Evolutionary conservation across 2,329 filamentous ascomycete genomes (phyloP), one percentile per base, ranked within the genome.

Genomic region (Spiromastix sp.): DNA sequence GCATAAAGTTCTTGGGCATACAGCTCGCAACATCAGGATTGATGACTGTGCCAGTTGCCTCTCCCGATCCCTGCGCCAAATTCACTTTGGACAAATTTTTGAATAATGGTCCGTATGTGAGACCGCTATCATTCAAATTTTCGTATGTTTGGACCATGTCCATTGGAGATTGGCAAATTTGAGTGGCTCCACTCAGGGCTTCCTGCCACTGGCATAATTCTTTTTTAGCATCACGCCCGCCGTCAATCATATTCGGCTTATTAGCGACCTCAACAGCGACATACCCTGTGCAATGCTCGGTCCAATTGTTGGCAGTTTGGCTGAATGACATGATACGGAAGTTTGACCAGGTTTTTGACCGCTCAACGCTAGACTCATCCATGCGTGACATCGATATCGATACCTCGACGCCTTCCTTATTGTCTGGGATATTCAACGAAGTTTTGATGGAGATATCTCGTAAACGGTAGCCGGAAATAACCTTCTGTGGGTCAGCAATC

Each of bases 1-100:
- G 48, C 27, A 54, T 42, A 38, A 48, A 55, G 2, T 46, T 44
- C 22, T 54, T 52, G n/a, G 57, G 56, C 57, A 60, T 61, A 4
- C 44, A 38, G 20, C 42, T 39, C 6, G 40, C 37, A 16, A 56
- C 46, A 39, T 59, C 47, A 3, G 53, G 49, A 8, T 56, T 45
- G 2, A 44, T 48, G 2, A 57, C 43, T 4, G 37, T 40, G 3
- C 48, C 52, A 19, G 47, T 42, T 1, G 26, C 27, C 9, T 49
- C 52, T 6, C 21, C 20, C 9, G 37, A 30, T 8, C 38, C 22
- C 1, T 43, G 45, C 35, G 46, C 50, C 10, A 32, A 37, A 4
- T 28, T 39, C 6, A 55, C 44, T 31, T 48, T 36, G 5, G 40
- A 32, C 6, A 58, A 43, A 15, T 54, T 57, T 10, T 45, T 46